Percentiles rank a stretch among this genome's conserved stretches.
phyloP scores from a whole-genome alignment of 495 filamentous ascomycete genomes.

The Podospora comata region DNA sequence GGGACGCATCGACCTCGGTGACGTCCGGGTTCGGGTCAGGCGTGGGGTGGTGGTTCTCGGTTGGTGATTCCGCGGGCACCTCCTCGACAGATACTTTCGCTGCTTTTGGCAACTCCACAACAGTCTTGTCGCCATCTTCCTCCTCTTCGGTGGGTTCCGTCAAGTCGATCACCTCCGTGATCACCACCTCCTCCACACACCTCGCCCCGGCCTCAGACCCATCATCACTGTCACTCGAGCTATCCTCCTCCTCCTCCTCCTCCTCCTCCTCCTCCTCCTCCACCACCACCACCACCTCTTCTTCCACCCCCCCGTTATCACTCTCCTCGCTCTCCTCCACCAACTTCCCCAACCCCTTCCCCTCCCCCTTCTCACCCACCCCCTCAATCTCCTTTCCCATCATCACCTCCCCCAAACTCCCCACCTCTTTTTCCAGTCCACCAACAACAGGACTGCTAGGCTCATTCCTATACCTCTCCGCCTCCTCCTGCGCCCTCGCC shows the following conservation, averaged over 20 bases:
- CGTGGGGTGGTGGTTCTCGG: neutral
- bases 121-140: neutral
- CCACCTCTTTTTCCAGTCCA: neutral
- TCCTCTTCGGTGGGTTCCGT: neutral
- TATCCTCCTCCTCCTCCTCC: slow-evolving; percentile 21
- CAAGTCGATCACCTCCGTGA: neutral
- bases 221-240: slow-evolving; percentile 13
- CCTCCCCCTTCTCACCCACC: neutral
- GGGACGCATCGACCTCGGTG: neutral
- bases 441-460: slow-evolving; percentile 18
- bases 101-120: neutral
- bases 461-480: slow-evolving; percentile 32
- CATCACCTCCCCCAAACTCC: neutral
- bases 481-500: slow-evolving; percentile 30
- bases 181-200: neutral
- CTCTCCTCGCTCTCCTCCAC: too few relatives aligned
- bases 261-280: neutral
- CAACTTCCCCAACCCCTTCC: slow-evolving; percentile 16
- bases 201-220: slow-evolving; percentile 15
- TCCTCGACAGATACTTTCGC: neutral
- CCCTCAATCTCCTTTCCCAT: neutral
- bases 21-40: neutral
- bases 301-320: too few relatives aligned
- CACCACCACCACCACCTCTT: too few relatives aligned
- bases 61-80: neutral